phyloP scores from a whole-genome alignment of 768 basidiomycete species.

The Suillus occidentalis region DNA sequence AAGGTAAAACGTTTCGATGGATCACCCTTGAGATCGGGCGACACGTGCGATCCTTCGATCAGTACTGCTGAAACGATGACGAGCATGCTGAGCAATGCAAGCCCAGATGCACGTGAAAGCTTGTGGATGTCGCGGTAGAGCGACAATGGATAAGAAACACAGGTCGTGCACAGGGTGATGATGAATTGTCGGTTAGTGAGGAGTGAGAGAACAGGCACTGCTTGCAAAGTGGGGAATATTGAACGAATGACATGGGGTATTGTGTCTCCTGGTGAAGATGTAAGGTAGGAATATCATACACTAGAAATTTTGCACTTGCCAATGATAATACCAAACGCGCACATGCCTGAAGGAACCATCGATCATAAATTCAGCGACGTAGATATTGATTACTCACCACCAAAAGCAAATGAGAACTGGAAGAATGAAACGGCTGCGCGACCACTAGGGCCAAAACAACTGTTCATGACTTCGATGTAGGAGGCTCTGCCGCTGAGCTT shows the following conservation, averaged over 20 bases:
- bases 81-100: constrained; percentile 91
- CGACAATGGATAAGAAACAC: constrained; percentile 92
- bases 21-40: constrained; percentile 74
- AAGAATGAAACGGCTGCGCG: constrained; percentile 94
- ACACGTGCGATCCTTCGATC: constrained; percentile 76
- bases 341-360: constrained; percentile 72
- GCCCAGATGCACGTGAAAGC: constrained; percentile 85
- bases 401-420: constrained; percentile 97
- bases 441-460: constrained; percentile 89
- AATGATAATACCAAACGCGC: constrained; percentile 96
- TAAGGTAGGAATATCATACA: not conserved
- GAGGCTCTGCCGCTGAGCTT: constrained; percentile 92
- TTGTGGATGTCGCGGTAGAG: constrained; percentile 98
- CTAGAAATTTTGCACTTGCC: constrained; percentile 31
- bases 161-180: constrained; percentile 81
- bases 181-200: constrained; percentile 88
- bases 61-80: constrained; percentile 89
- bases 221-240: constrained; percentile 68
- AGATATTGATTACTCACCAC: constrained; percentile 53
- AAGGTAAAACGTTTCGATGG: constrained; percentile 73
- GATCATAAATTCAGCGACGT: not conserved
- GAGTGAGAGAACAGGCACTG: constrained; percentile 71
- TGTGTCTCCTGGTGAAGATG: constrained; percentile 70
- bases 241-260: constrained; percentile 92
- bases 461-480: constrained; percentile 93